Conservation (phyloP, 495 filamentous ascomycete genomes). For the Terfezia boudieri region DNA sequence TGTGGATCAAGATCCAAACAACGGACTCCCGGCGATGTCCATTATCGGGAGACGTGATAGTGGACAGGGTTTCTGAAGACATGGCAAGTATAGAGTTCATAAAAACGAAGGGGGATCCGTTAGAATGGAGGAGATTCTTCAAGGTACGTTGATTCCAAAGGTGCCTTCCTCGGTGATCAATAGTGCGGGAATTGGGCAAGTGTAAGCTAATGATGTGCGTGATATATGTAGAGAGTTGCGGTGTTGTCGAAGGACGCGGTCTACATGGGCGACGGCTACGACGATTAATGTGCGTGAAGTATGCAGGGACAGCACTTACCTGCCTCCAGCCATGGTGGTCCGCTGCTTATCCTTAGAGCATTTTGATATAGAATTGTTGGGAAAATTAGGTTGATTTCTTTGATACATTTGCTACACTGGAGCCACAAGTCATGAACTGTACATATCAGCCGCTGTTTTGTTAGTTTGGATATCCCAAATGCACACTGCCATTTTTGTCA, state of each 20-base stretch:
- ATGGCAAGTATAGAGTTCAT: conserved; percentile 75
- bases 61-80: conserved; percentile 43
- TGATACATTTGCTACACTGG: no score
- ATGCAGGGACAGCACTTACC: background rate
- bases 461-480: no score
- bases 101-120: conserved; percentile 83
- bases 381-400: no score
- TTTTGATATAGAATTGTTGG: no score
- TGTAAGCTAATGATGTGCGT: background rate
- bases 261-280: conserved; percentile 4
- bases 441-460: no score
- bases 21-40: conserved; percentile 58
- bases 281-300: background rate
- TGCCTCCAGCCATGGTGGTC: no score
- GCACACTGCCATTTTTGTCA: no score
- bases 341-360: no score
- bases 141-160: conserved; percentile 25
- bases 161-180: no score
- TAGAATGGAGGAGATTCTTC: conserved; percentile 96
- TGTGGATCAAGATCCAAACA: conserved; percentile 45
- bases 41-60: conserved; percentile 60
- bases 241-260: conserved; percentile 18
- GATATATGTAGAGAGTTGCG: conserved; percentile 13
- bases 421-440: no score
- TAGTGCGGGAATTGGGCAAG: no score